Evolutionary conservation across 352 stramenopile species (phyloP).

Genomic region (Pythium vanterpoolii): DNA sequence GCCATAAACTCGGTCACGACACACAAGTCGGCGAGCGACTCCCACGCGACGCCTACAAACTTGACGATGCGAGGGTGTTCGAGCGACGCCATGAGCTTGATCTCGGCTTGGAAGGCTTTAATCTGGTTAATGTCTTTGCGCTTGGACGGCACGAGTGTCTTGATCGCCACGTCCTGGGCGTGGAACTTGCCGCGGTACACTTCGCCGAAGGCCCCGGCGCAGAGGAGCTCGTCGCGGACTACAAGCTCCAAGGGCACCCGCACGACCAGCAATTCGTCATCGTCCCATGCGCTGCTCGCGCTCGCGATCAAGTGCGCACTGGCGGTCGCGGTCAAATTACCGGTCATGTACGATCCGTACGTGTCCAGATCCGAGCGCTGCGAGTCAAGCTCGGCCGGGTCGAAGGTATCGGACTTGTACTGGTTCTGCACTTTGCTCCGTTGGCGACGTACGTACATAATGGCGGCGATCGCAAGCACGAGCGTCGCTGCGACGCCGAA

Average conservation of each 20-base stretch:
- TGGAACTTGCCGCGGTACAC: constrained; percentile 46
- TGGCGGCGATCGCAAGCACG: background rate
- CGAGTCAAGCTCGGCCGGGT: constrained; percentile 9
- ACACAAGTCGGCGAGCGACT: constrained; percentile 41
- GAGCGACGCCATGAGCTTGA: constrained; percentile 27
- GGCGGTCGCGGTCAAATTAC: background rate
- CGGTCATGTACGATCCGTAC: constrained; percentile 3
- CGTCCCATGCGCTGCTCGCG: constrained; percentile 31
- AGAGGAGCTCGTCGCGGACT: constrained; percentile 36
- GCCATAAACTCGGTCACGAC: constrained; percentile 35
- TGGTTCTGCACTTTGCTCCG: background rate
- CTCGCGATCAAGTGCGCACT: background rate
- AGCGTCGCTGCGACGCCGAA: constrained; percentile 5
- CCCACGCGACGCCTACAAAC: constrained; percentile 51
- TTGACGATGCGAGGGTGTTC: constrained; percentile 40
- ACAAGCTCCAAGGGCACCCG: constrained; percentile 44
- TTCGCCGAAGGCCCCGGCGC: constrained; percentile 48
- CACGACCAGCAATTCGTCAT: constrained; percentile 38
- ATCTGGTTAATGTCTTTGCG: constrained; percentile 12
- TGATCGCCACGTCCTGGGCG: constrained; percentile 36
- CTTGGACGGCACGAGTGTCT: constrained; percentile 39
- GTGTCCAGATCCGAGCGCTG: constrained; percentile 10
- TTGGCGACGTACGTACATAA: constrained; percentile 4
- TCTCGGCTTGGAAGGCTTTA: constrained; percentile 23
- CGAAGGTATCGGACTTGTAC: constrained; percentile 11